Conservation (phyloP, 495 filamentous ascomycete species). For the Penicillium arizonense region DNA sequence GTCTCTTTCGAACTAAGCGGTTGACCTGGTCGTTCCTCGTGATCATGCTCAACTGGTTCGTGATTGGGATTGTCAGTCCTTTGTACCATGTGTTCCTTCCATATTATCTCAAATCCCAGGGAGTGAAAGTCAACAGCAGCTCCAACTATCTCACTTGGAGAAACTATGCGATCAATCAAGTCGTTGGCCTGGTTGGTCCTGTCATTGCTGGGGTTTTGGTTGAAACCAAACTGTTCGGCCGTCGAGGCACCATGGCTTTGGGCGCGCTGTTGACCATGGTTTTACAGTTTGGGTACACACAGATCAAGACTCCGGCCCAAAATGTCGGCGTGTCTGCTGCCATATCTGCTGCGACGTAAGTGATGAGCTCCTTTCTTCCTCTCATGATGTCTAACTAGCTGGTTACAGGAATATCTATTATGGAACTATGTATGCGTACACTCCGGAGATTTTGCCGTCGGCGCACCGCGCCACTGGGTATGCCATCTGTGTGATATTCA, state of each 20-base stretch:
- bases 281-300: no score
- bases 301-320: not conserved
- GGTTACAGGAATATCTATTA: conserved; percentile 16
- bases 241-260: no score
- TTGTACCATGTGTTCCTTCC: no score
- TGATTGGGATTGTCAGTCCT: no score
- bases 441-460: conserved; percentile 56
- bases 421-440: conserved; percentile 54
- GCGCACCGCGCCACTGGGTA: conserved; percentile 54
- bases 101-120: not conserved
- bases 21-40: not conserved
- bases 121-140: not conserved
- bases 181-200: no score
- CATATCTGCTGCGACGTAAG: conserved; percentile 22
- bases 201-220: no score
- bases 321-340: not conserved
- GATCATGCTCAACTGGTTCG: no score
- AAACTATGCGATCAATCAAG: no score
- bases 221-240: no score
- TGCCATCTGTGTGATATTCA: conserved; percentile 50
- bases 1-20: conserved; percentile 22
- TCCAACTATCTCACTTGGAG: no score
- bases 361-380: conserved; percentile 51
- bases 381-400: conserved; percentile 34
- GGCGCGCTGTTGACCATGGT: no score